Base-by-base conservation (phyloP, 164 flowering plant species). In the Kalanchoe fedtschenkoi region DNA sequence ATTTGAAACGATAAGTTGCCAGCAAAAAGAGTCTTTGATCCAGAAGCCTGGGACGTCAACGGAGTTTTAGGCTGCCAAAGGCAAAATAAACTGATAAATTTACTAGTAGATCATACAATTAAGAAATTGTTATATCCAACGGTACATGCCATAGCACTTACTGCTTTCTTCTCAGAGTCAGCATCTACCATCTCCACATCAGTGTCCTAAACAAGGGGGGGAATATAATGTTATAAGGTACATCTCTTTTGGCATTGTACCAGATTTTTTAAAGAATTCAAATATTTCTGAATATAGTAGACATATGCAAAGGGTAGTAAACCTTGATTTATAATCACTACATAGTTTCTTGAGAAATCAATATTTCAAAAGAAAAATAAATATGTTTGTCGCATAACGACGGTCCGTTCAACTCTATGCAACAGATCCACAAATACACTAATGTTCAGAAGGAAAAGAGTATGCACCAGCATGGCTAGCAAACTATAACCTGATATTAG, bases 171-270 rank as follows among this genome's bases (percentile, higher is more conserved):
- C 14, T 62, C 71, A 5, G 80, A 19, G 6, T 24, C 51, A 46
- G 85, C 96, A 78, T 89, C 96, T 5, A 70, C 74, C 96, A 89
- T 86, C 65, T 85, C 77, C 3, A 74, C 84, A 78, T 88, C 91
- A 43, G 66, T 30, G 35, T 60, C 80, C 86, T 82, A 75, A 33
- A 37, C 37, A 47, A 33, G 21, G 58, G 41, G 34, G 5, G n/a
- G 30, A 24, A 3, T 8, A 38, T 4, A 28, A 56, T 13, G 56
- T 7, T 41, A n/a, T 34, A 8, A 21, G 33, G 28, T 16, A 6
- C 9, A 16, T 2, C 13, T 38, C 33, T 43, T 16, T 16, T 34
- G 15, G 14, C 26, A 21, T 8, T 28, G 11, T 14, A 2, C 34
- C 10, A 11, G 32, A 6, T 13, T 28, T 19, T 14, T 7, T 17